Evolutionary conservation across 768 basidiomycete species (phyloP), one percentile per base, ranked within the genome.

Genomic region (Rhizopogon vesiculosus): DNA sequence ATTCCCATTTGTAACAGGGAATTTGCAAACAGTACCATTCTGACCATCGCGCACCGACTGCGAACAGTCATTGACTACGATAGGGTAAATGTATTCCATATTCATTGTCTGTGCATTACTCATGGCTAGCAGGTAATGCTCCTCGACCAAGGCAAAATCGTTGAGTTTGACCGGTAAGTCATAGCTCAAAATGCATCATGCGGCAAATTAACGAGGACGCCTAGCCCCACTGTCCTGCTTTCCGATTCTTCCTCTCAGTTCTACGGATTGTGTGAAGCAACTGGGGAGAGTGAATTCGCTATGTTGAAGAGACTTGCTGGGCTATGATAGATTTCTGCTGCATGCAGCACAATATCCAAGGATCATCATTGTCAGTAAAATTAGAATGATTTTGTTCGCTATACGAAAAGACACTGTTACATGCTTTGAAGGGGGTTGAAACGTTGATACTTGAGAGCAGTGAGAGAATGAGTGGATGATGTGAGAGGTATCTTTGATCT

Each of bases 1-100:
- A 8, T 10, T 38, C 15, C 12, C 35, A 35, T 35, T 22, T 29
- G 49, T 31, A 43, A 4, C 62, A 89, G 86, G 10, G 85, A 87
- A 72, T 93, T 92, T 59, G 83, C 87, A 4, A 79, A 85, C 16
- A 90, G 87, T 65, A 93, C 89, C 0, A 89, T 91, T 54, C 70
- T 92, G 33, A 92, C 89, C 0, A 91, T 93, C 54, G 90, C 91
- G 13, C 91, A 93, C 71, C 81, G 86, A 9, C 74, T 90, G 54
- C 78, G 86, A 3, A 89, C 87, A 2, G 86, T 89, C 48, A 91
- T 93, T 53, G 90, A 93, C 63, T 93, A 92, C 61, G 87, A 93
- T 66, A 79, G 85, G 60, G 88, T 87, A 71, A 56, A 85, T 74
- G 3, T 8, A 15, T 29, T 40, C 33, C 41, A 35, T 10, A 7